phyloP scores from a whole-genome alignment of 2,329 filamentous ascomycete species.

The Dactylellina sp. region DNA sequence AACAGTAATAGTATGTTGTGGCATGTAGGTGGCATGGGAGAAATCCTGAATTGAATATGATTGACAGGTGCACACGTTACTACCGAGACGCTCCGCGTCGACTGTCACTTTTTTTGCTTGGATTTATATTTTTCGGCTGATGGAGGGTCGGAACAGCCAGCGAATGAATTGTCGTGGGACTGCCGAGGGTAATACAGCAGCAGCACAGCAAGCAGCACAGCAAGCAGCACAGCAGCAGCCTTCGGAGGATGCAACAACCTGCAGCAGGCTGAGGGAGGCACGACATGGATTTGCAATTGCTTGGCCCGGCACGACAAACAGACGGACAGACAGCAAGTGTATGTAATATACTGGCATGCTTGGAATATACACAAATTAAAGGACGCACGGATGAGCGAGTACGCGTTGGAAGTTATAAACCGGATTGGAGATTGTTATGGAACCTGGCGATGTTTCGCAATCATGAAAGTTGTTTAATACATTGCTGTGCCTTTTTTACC shows the following conservation, averaged over 20 bases:
- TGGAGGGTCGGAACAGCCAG: conserved; percentile 29
- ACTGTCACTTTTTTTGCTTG: background rate
- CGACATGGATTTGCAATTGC: conserved; percentile 27
- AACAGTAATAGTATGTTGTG: background rate
- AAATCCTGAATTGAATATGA: conserved; percentile 4
- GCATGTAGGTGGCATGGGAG: background rate
- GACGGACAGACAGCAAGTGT: no score
- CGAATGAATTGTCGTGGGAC: background rate
- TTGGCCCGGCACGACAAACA: conserved; percentile 3
- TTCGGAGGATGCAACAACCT: conserved; percentile 9
- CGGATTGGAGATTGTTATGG: no score
- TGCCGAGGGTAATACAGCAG: conserved; percentile 22
- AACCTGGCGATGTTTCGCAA: no score
- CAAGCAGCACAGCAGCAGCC: no score
- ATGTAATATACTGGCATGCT: no score
- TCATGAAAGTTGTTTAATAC: no score
- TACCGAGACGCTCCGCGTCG: background rate
- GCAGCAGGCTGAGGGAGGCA: conserved; percentile 14
- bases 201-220: no score
- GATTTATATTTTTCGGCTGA: background rate
- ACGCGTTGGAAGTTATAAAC: no score
- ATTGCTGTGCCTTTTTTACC: no score
- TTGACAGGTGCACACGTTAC: conserved; percentile 4
- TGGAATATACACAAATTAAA: no score
- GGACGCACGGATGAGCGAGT: no score